These are phyloP conservation scores for Nemania serpens DNA, from an alignment of 2,329 filamentous ascomycete genomes.

Conservation along the genomic window DNA sequence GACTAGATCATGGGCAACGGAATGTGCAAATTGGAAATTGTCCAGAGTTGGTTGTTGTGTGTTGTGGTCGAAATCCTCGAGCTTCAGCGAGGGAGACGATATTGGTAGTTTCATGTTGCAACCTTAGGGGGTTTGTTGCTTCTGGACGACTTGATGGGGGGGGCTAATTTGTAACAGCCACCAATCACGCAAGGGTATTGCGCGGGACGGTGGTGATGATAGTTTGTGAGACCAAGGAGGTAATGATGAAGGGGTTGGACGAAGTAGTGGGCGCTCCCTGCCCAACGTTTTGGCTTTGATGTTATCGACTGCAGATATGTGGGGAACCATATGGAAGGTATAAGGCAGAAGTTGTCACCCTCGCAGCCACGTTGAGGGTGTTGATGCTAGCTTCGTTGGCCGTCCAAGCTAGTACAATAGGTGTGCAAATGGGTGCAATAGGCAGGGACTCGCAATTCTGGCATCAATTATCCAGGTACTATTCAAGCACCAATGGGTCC, in stretches of 20 bases:
- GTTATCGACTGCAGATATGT: neutral
- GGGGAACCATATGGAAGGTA: slow-evolving; percentile 9
- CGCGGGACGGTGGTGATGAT: neutral
- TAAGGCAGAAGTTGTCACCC: neutral
- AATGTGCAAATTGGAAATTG: neutral
- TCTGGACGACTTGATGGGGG: neutral
- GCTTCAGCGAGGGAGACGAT: neutral
- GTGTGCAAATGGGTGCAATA: neutral
- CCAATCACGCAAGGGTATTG: neutral
- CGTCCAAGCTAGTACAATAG: neutral
- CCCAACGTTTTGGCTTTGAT: neutral
- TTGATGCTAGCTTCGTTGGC: neutral
- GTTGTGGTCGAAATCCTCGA: neutral
- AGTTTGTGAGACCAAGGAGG: slow-evolving; percentile 5
- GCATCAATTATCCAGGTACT: neutral
- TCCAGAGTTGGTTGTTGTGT: neutral
- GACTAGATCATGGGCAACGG: neutral
- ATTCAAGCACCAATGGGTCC: neutral
- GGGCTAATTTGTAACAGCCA: neutral
- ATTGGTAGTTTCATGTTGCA: neutral
- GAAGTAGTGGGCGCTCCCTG: slow-evolving; percentile 4
- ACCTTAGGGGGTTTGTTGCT: neutral
- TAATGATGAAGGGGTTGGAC: neutral
- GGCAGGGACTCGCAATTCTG: neutral
- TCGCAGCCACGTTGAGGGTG: neutral